These are phyloP conservation scores for Erigeron canadensis DNA, from an alignment of 129 eudicot species.

Conservation along the genomic window DNA sequence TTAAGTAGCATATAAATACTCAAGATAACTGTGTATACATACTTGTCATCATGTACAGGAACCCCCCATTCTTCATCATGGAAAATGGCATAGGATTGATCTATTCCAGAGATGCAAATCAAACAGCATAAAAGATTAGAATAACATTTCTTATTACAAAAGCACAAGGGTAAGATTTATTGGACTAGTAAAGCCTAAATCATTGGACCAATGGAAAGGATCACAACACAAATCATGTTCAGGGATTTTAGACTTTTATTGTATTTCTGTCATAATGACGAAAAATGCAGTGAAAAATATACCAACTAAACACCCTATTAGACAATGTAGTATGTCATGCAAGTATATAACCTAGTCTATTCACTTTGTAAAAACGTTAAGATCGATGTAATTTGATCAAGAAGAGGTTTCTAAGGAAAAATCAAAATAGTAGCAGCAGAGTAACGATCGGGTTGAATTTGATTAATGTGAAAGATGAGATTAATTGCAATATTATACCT, in stretches of 20 bases:
- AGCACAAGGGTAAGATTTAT: background rate
- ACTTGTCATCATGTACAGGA: constrained; percentile 75
- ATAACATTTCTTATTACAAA: background rate
- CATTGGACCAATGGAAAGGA: background rate
- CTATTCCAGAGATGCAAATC: constrained; percentile 33
- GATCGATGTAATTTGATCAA: background rate
- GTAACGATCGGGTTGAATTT: background rate
- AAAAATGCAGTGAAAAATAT: background rate
- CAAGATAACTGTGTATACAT: constrained; percentile 29
- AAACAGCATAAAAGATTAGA: constrained; percentile 23
- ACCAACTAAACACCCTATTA: background rate
- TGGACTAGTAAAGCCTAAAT: constrained; percentile 9
- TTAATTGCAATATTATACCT: constrained; percentile 34
- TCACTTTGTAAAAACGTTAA: background rate
- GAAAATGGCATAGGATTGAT: constrained; percentile 45
- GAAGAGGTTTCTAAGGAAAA: background rate
- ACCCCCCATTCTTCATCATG: constrained; percentile 88
- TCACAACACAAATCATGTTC: constrained; percentile 2
- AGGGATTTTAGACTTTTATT: background rate
- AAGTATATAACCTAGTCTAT: no score
- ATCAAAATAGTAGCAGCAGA: background rate
- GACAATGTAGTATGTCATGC: no score
- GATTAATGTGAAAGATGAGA: background rate
- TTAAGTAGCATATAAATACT: constrained; percentile 6
- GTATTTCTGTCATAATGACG: background rate